These are phyloP conservation scores for Fraxinus anomala DNA, from an alignment of 257 asterid genomes.

Conservation along the genomic window DNA sequence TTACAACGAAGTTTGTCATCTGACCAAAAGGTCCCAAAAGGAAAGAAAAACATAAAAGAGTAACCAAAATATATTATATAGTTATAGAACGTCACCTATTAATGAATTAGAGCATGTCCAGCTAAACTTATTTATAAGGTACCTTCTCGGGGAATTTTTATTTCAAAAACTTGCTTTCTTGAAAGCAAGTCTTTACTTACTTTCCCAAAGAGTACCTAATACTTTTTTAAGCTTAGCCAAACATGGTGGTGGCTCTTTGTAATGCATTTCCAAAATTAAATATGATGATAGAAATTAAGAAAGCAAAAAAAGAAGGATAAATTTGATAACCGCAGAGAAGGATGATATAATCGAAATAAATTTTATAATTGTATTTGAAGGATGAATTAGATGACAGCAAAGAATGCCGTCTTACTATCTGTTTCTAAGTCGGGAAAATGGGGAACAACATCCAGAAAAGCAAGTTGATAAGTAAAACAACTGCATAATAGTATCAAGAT, in stretches of 20 bases:
- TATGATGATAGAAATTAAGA: not conserved
- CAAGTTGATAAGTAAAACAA: not conserved
- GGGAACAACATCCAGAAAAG: not conserved
- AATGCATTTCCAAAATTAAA: not conserved
- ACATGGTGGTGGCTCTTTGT: not conserved
- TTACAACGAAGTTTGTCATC: not conserved
- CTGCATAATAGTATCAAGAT: not conserved
- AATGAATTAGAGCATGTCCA: not conserved
- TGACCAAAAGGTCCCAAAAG: not conserved
- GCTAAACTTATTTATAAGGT: not conserved
- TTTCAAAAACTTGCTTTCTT: too few species aligned
- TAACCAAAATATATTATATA: not conserved
- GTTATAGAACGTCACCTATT: not conserved
- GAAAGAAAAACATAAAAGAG: not conserved
- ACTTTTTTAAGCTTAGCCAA: not conserved
- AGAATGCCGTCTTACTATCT: not conserved
- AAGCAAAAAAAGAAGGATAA: not conserved
- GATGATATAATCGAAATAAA: not conserved
- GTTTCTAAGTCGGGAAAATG: not conserved
- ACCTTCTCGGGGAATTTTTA: not conserved
- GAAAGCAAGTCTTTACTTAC: too few species aligned
- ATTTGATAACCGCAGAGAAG: not conserved
- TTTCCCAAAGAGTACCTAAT: too few species aligned
- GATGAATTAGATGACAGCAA: not conserved
- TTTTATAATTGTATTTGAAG: not conserved